Percentiles rank a stretch among this genome's conserved stretches.
These are phyloP conservation scores for Alternaria sp. DNA, from an alignment of 2,329 filamentous ascomycete genomes.

Conservation along the genomic window DNA sequence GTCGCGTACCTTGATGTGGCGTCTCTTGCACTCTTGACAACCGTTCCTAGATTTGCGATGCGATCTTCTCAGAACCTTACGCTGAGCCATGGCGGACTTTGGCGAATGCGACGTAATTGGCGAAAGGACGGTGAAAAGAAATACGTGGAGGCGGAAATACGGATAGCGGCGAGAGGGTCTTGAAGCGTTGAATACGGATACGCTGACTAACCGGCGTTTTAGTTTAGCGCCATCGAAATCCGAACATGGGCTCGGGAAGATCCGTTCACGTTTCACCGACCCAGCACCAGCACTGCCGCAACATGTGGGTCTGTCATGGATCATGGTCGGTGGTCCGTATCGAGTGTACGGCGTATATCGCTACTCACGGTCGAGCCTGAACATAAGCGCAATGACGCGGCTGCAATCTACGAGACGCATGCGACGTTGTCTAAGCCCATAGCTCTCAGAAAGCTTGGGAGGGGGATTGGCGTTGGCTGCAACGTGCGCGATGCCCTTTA, in stretches of 20 bases:
- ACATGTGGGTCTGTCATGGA: background rate
- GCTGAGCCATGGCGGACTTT: background rate
- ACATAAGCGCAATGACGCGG: background rate
- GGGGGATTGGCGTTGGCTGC: background rate
- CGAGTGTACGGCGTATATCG: background rate
- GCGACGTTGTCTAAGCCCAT: background rate
- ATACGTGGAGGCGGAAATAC: background rate
- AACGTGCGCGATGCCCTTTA: background rate
- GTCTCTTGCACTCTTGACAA: conserved; percentile 28
- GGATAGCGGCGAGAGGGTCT: background rate
- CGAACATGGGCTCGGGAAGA: background rate
- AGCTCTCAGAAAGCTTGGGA: background rate
- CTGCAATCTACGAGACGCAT: background rate
- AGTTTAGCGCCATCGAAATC: background rate
- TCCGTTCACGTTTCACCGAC: background rate
- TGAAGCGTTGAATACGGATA: background rate
- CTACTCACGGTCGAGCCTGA: background rate
- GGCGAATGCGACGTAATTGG: background rate
- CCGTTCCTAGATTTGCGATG: conserved; percentile 30
- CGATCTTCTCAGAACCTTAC: conserved; percentile 11
- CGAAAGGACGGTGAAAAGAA: background rate
- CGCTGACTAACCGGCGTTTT: background rate
- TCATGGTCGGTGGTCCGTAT: background rate
- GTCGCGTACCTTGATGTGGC: conserved; percentile 29
- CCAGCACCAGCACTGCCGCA: background rate